These are phyloP conservation scores for Apiotrichum montevideense DNA, from an alignment of 1,284 basidiomycete species.

Conservation along the genomic window DNA sequence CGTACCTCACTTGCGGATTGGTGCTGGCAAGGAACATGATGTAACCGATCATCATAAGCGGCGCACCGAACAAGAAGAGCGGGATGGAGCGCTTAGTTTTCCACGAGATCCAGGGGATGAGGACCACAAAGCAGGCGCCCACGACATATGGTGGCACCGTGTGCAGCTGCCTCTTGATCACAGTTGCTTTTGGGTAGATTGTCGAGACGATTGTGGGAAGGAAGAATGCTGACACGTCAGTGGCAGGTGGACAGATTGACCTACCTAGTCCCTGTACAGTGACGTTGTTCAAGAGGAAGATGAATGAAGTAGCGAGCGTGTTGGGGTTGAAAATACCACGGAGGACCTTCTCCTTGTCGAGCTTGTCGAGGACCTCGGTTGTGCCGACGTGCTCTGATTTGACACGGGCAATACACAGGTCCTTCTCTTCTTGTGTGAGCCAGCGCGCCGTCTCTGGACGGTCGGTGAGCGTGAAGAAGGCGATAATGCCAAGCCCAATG, in stretches of 20 bases:
- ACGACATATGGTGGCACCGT: constrained; percentile 42
- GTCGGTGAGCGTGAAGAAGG: constrained; percentile 35
- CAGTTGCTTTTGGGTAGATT: constrained; percentile 39
- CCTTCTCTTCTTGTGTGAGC: constrained; percentile 23
- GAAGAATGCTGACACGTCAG: constrained; percentile 28
- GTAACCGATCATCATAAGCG: constrained; percentile 38
- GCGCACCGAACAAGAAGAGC: constrained; percentile 26
- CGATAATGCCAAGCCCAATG: constrained; percentile 10
- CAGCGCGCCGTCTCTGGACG: constrained; percentile 28
- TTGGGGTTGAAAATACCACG: constrained; percentile 26
- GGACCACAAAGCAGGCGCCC: constrained; percentile 29
- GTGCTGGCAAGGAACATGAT: constrained; percentile 27
- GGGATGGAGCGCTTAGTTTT: constrained; percentile 33
- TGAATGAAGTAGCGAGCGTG: constrained; percentile 26
- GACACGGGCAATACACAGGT: constrained; percentile 21
- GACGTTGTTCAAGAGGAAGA: constrained; percentile 47
- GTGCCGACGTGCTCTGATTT: constrained; percentile 45
- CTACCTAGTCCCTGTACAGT: constrained; percentile 29
- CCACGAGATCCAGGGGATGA: constrained; percentile 31
- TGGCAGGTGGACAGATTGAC: no score
- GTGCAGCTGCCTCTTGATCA: constrained; percentile 40
- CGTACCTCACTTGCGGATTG: constrained; percentile 6
- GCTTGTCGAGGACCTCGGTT: constrained; percentile 31
- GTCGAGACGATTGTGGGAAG: constrained; percentile 38
- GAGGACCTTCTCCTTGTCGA: constrained; percentile 21